A percentile compares a stretch with the other conserved stretches of the same genome.
Evolutionary conservation across 495 filamentous ascomycete species (phyloP).

Genomic region (Podospora australis): DNA sequence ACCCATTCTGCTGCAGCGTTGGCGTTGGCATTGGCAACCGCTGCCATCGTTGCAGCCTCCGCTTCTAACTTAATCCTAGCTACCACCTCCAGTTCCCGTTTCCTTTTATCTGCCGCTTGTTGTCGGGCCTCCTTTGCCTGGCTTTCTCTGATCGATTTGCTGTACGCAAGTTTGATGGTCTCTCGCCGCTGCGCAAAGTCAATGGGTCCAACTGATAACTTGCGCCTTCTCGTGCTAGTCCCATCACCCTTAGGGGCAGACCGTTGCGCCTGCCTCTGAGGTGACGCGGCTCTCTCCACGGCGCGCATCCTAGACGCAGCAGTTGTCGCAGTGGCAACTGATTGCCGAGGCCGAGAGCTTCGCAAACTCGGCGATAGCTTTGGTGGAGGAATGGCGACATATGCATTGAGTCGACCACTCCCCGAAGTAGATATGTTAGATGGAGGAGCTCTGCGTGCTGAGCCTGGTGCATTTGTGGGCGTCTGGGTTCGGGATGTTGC

Average conservation of each 20-base stretch:
- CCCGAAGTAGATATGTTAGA: constrained; percentile 22
- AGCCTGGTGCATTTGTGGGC: constrained; percentile 26
- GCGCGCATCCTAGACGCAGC: constrained; percentile 56
- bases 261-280: constrained; percentile 33
- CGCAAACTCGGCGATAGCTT: constrained; percentile 64
- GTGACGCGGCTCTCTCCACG: constrained; percentile 33
- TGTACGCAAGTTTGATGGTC: constrained; percentile 73
- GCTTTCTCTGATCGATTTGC: constrained; percentile 64
- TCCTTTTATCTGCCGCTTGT: constrained; percentile 36
- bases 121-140: constrained; percentile 52
- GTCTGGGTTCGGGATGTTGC: constrained; percentile 32
- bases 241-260: constrained; percentile 29
- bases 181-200: constrained; percentile 74
- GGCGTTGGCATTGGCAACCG: constrained; percentile 15
- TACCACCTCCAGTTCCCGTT: constrained; percentile 36
- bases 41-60: constrained; percentile 23
- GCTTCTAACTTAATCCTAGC: constrained; percentile 27
- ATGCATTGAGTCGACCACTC: constrained; percentile 46
- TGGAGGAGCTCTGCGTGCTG: constrained; percentile 27
- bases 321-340: constrained; percentile 66
- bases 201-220: constrained; percentile 55
- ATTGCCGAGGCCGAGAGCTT: constrained; percentile 74
- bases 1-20: constrained; percentile 8
- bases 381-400: constrained; percentile 42
- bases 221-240: constrained; percentile 32